phyloP scores from a whole-genome alignment of 495 filamentous ascomycete genomes.

The Penicillium ochrochloron region DNA sequence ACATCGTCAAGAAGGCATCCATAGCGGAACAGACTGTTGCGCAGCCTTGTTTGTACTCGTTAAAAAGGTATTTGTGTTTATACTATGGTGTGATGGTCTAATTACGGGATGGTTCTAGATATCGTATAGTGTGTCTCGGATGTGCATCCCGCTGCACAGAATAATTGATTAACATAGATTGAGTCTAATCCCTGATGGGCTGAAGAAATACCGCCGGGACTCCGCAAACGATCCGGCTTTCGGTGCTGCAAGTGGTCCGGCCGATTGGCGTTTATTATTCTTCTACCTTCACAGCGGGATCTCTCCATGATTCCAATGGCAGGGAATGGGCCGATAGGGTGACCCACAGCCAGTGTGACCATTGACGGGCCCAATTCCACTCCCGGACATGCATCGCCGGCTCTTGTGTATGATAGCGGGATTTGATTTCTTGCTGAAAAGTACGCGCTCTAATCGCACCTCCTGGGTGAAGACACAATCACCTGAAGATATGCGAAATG shows the following conservation, averaged over 20 bases:
- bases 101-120: no score
- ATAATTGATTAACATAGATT: neutral
- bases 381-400: neutral
- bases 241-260: neutral
- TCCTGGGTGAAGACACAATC: neutral
- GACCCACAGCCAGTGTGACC: slow-evolving; percentile 2
- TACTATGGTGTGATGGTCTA: neutral
- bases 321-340: neutral
- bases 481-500: neutral
- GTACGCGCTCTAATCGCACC: no score
- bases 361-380: slow-evolving; percentile 10
- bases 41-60: neutral
- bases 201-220: slow-evolving; percentile 3
- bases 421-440: neutral
- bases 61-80: neutral
- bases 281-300: neutral
- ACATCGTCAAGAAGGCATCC: neutral
- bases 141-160: neutral
- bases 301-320: neutral
- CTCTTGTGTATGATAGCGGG: neutral
- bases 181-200: neutral
- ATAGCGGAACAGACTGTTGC: neutral
- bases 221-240: neutral
- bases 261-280: neutral
- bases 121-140: neutral